phyloP scores from a whole-genome alignment of 306 rosid genomes.

The Pueraria montana region DNA sequence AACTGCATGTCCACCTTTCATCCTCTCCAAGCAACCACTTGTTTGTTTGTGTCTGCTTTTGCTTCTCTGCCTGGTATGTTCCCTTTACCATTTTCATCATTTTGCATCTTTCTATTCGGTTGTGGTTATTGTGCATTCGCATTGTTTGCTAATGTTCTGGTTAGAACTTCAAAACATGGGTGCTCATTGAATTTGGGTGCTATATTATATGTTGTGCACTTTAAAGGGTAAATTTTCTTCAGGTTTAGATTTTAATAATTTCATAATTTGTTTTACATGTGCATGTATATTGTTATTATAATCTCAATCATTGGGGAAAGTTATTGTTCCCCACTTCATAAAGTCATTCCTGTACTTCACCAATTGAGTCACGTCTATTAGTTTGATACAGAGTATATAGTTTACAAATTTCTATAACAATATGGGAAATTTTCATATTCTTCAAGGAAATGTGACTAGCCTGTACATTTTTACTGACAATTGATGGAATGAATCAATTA shows the following conservation, averaged over 20 bases:
- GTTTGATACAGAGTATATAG: not conserved
- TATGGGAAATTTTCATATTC: not conserved
- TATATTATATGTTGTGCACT: not conserved
- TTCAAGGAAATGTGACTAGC: not conserved
- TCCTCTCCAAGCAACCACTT: constrained; percentile 27
- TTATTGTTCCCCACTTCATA: not conserved
- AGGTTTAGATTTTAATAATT: not conserved
- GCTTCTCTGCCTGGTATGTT: constrained; percentile 37
- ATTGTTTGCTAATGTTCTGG: not conserved
- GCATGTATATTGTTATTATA: not conserved
- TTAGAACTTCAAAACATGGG: constrained; percentile 2
- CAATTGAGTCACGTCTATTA: not conserved
- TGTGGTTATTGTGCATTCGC: not conserved
- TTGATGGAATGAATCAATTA: not conserved
- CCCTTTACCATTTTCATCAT: constrained; percentile 14
- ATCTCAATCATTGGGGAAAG: not conserved
- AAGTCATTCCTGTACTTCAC: not conserved
- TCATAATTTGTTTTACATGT: not conserved
- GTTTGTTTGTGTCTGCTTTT: not conserved
- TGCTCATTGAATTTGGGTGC: not conserved
- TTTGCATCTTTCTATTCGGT: not conserved
- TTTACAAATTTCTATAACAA: not conserved
- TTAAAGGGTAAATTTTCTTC: not conserved
- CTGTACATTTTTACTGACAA: not conserved
- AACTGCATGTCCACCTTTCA: not conserved